Conservation (phyloP, 768 basidiomycete genomes). For the Boletus patriciae region DNA sequence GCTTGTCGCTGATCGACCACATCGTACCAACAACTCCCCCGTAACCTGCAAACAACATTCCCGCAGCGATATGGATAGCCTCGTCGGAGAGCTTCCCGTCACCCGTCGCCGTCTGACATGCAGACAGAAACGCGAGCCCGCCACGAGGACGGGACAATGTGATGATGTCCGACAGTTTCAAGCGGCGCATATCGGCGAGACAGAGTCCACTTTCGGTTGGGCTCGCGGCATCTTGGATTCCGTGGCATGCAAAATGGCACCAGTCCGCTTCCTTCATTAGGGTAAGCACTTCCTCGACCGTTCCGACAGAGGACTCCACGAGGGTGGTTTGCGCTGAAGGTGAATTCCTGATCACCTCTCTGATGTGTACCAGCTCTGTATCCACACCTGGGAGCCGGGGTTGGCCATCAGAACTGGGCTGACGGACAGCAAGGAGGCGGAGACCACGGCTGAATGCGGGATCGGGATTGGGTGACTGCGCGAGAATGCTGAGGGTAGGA, state of each 20-base stretch:
- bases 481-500: slow-evolving; percentile 13
- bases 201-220: not conserved
- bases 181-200: not conserved
- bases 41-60: slow-evolving; percentile 37
- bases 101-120: slow-evolving; percentile 3
- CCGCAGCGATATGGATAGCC: not conserved
- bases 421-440: not conserved
- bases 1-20: slow-evolving; percentile 4
- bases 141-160: not conserved
- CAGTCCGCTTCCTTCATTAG: slow-evolving; percentile 5
- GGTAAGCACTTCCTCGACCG: slow-evolving; percentile 13
- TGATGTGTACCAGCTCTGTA: slow-evolving; percentile 25
- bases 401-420: slow-evolving; percentile 18
- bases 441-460: not conserved
- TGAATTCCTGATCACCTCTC: not conserved
- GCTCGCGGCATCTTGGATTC: not conserved
- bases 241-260: slow-evolving; percentile 3
- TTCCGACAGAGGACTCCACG: not conserved
- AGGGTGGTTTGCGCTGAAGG: not conserved
- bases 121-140: slow-evolving; percentile 1
- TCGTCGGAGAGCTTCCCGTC: not conserved
- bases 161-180: not conserved
- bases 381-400: slow-evolving; percentile 12
- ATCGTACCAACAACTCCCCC: slow-evolving; percentile 6
- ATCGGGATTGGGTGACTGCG: not conserved